Evolutionary conservation across 306 rosid genomes (phyloP).

Genomic region (Lablab purpureus): DNA sequence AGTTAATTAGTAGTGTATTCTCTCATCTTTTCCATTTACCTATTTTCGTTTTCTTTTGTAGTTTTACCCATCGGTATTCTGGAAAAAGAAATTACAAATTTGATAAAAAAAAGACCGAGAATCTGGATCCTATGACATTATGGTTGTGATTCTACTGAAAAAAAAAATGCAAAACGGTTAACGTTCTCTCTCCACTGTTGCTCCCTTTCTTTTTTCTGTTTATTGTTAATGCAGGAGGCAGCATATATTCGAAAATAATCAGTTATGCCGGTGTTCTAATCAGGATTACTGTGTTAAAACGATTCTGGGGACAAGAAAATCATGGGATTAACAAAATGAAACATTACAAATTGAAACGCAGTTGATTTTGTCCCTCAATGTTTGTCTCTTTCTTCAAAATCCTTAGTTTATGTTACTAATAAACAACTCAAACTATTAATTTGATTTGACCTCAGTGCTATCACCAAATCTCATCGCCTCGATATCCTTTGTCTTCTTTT

Average conservation of each 20-base stretch:
- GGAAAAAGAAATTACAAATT: too few relatives aligned
- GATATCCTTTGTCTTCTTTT: conserved; percentile 23
- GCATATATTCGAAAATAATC: conserved; percentile 51
- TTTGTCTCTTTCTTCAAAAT: conserved; percentile 42
- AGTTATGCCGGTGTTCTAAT: conserved; percentile 32
- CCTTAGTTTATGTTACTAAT: conserved; percentile 26
- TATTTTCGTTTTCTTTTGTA: too few relatives aligned
- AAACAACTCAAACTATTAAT: conserved; percentile 16
- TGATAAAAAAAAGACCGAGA: too few relatives aligned
- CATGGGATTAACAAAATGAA: conserved; percentile 49
- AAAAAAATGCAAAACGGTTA: not conserved
- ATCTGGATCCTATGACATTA: not conserved
- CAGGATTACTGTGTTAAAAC: conserved; percentile 45
- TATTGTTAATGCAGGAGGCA: conserved; percentile 39
- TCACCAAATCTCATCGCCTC: conserved; percentile 34
- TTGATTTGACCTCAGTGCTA: conserved; percentile 21
- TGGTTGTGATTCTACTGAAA: not conserved
- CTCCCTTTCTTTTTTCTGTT: not conserved
- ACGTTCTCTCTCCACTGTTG: conserved; percentile 22
- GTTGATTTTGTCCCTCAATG: conserved; percentile 49
- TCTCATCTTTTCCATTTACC: too few relatives aligned
- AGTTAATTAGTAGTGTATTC: too few relatives aligned
- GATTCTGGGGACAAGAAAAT: conserved; percentile 59
- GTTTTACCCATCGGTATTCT: too few relatives aligned
- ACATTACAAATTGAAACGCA: conserved; percentile 46